Base-by-base conservation (phyloP, 2,329 filamentous ascomycete species). In the Colletotrichum sp. region DNA sequence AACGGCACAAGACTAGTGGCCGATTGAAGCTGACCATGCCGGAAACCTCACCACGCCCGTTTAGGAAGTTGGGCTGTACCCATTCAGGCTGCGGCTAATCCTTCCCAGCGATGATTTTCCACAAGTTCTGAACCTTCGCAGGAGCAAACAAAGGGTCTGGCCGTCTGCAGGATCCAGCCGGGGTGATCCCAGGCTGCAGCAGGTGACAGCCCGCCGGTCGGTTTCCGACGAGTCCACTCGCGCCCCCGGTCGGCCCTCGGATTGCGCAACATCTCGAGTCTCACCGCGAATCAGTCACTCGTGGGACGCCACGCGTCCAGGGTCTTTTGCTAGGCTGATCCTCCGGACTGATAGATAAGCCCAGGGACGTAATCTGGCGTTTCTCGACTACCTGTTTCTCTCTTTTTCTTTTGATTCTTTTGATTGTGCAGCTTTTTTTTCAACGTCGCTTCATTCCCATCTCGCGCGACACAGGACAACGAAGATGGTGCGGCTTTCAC, bases 251-350 rank as follows among this genome's bases (percentile, higher is more conserved):
- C 72, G 61, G 24, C 38, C 24, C 24, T 56, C 62, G 34, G 28
- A 71, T 55, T 75, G 61, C 43, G 43, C 61, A 71, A 75, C 72
- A 75, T 55, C 13, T 72, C 16, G 34, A 72, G 69, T 75, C 68
- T 75, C 72, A 72, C 62, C 52, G 56, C 73, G 70, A 68, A 75
- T 73, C 69, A 75, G 69, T 72, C 16, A 60, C 26, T 58, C 69
- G 32, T 32, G 62, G 48, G 56, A 28, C 30, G 73, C 56, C 73
- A 18, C 70, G 64, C 73, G 70, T 68, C 9, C 62, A 28, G 26
- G 48, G 26, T n/a, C 15, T 9, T 24, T 34, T 66, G 43, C 5
- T 28, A 34, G 38, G 26, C 24, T 65, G 48, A 71, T 71, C 67
- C 48, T 28, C 26, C 34, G 18, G 61, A 61, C 13, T 71, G 61